phyloP scores from a whole-genome alignment of 352 stramenopile species.

The Globisporangium middletonii region DNA sequence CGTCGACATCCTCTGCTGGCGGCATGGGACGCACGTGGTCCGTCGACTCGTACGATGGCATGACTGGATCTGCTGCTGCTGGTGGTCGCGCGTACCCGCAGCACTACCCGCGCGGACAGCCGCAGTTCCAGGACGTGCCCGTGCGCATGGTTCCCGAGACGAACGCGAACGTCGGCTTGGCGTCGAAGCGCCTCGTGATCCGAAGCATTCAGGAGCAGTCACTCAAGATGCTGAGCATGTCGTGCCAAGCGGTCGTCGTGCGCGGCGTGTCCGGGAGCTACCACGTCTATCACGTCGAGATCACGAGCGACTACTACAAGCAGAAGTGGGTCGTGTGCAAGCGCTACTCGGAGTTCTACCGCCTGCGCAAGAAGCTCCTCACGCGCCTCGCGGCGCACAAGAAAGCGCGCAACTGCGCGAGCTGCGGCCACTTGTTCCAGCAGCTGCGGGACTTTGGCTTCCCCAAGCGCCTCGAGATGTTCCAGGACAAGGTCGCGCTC shows the following conservation, averaged over 20 bases:
- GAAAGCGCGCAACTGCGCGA: slow-evolving; percentile 41
- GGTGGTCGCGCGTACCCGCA: slow-evolving; percentile 7
- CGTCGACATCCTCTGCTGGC: neutral
- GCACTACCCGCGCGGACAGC: slow-evolving; percentile 11
- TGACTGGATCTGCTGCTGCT: slow-evolving; percentile 11
- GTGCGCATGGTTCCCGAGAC: slow-evolving; percentile 44
- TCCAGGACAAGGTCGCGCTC: slow-evolving; percentile 59
- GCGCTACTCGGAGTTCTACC: slow-evolving; percentile 83
- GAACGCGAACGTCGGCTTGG: slow-evolving; percentile 22
- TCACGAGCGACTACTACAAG: slow-evolving; percentile 87
- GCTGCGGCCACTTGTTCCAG: slow-evolving; percentile 45
- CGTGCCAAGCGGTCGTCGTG: slow-evolving; percentile 67
- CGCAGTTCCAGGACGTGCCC: slow-evolving; percentile 49
- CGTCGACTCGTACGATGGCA: slow-evolving; percentile 24
- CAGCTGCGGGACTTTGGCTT: slow-evolving; percentile 72
- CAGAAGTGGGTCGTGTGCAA: slow-evolving; percentile 88
- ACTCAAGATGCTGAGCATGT: slow-evolving; percentile 69
- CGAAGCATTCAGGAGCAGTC: slow-evolving; percentile 72
- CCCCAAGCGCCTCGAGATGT: slow-evolving; percentile 65
- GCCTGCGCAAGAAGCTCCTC: slow-evolving; percentile 68
- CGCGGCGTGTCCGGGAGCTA: slow-evolving; percentile 71
- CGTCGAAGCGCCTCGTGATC: slow-evolving; percentile 65
- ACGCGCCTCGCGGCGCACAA: slow-evolving; percentile 50
- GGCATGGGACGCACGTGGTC: slow-evolving; percentile 31
- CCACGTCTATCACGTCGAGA: slow-evolving; percentile 82